These are phyloP conservation scores for Plasmodium inui DNA, from an alignment of 169 alveolate species.

Conservation along the genomic window DNA sequence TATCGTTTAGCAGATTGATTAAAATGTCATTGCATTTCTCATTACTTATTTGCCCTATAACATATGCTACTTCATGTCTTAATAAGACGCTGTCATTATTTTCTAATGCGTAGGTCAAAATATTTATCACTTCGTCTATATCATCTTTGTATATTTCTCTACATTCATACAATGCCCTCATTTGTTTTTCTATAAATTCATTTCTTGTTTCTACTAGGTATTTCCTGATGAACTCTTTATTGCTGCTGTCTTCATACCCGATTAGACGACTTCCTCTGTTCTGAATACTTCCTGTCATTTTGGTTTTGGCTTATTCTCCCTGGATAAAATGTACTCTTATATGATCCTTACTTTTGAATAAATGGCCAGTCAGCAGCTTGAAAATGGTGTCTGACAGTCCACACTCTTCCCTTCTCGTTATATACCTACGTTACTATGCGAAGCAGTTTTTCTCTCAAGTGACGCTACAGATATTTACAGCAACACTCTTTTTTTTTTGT, in stretches of 20 bases:
- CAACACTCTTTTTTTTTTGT: background rate
- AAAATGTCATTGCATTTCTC: constrained; percentile 80
- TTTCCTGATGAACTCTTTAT: constrained; percentile 54
- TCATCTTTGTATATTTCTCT: constrained; percentile 66
- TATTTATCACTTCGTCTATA: constrained; percentile 65
- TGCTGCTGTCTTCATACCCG: constrained; percentile 66
- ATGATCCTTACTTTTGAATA: background rate
- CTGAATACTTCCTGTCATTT: background rate
- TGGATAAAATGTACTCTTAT: background rate
- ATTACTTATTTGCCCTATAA: constrained; percentile 90
- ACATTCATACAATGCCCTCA: constrained; percentile 74
- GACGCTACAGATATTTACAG: background rate
- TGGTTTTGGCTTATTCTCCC: background rate
- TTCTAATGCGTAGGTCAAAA: constrained; percentile 62
- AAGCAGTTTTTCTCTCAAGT: background rate
- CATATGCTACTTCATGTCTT: constrained; percentile 93
- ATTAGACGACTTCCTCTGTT: constrained; percentile 14
- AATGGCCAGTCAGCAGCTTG: background rate
- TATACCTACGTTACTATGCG: background rate
- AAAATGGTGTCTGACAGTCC: background rate
- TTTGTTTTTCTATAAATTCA: constrained; percentile 73
- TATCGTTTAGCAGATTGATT: constrained; percentile 83
- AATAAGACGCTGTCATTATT: constrained; percentile 60
- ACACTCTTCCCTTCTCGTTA: background rate
- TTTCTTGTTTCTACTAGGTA: constrained; percentile 56